Percentiles rank a stretch among this genome's conserved stretches.
Evolutionary conservation across 2,329 filamentous ascomycete genomes (phyloP).

Genomic region (Diaporthe citrichinensis): DNA sequence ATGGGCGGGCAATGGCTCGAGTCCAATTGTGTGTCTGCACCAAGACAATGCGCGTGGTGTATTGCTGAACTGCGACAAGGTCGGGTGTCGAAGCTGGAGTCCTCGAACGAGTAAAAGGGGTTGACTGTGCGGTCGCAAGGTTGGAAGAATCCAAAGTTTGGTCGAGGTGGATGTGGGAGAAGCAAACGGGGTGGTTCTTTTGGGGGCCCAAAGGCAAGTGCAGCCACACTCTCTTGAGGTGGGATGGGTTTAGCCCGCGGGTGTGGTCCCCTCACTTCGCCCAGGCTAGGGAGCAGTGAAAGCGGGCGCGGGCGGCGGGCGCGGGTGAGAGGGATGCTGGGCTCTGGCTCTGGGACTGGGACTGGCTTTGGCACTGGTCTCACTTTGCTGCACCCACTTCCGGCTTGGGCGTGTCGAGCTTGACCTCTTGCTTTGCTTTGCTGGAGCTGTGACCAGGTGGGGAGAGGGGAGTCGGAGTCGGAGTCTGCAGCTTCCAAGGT

Average conservation of each 20-base stretch:
- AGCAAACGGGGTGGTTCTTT: conserved; percentile 19
- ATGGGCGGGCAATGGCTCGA: neutral
- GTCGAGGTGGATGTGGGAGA: conserved; percentile 9
- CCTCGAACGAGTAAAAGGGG: neutral
- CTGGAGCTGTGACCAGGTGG: conserved; percentile 22
- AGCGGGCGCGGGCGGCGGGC: conserved; percentile 24
- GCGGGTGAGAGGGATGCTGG: conserved; percentile 15
- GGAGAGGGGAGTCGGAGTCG: neutral
- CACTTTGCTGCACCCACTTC: conserved; percentile 18
- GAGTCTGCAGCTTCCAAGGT: conserved; percentile 8
- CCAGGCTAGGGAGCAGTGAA: conserved; percentile 20
- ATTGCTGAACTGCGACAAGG: neutral
- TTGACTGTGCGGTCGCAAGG: neutral
- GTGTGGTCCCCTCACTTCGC: conserved; percentile 35
- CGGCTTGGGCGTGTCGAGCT: neutral
- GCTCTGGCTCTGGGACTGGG: neutral
- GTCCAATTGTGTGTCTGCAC: conserved; percentile 22
- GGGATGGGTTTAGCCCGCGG: conserved; percentile 17
- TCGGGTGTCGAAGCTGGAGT: neutral
- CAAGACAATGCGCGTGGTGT: neutral
- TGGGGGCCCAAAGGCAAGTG: conserved; percentile 6
- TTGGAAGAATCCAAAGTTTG: conserved; percentile 4
- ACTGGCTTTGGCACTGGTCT: neutral
- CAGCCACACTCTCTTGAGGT: conserved; percentile 14
- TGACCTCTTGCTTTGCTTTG: neutral